phyloP scores from a whole-genome alignment of 805 yeast species.

The Monosporozyma solicola region DNA sequence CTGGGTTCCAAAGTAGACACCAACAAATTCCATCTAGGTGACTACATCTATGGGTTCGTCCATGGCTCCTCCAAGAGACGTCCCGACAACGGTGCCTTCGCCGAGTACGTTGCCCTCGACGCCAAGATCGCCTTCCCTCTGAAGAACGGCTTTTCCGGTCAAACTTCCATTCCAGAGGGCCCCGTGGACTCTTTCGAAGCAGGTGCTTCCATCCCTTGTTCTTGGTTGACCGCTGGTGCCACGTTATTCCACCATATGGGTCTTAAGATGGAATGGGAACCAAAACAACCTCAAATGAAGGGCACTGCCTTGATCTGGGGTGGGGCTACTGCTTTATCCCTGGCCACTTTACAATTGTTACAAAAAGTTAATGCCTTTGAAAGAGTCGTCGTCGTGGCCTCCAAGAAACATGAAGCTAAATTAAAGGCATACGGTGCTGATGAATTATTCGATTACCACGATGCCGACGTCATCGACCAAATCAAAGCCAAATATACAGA shows the following conservation, averaged over 20 bases:
- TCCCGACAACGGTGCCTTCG: constrained; percentile 47
- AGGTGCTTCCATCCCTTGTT: constrained; percentile 51
- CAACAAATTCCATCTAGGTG: constrained; percentile 38
- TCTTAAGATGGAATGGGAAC: constrained; percentile 15
- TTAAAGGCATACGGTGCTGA: constrained; percentile 41
- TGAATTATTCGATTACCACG: constrained; percentile 39
- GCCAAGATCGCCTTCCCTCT: constrained; percentile 14
- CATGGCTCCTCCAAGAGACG: constrained; percentile 40
- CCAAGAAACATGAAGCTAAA: constrained; percentile 34
- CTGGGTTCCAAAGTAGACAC: constrained; percentile 33
- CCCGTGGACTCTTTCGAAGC: constrained; percentile 44
- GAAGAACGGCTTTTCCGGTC: constrained; percentile 4
- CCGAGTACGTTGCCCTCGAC: constrained; percentile 41
- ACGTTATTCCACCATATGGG: constrained; percentile 26
- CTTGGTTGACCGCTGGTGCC: constrained; percentile 40
- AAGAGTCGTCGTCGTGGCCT: constrained; percentile 40
- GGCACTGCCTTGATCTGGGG: constrained; percentile 47
- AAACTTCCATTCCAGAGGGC: constrained; percentile 17
- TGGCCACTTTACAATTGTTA: constrained; percentile 47
- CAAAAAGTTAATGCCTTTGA: constrained; percentile 33
- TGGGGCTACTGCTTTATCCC: constrained; percentile 60
- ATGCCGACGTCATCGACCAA: constrained; percentile 35
- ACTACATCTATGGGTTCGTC: constrained; percentile 41
- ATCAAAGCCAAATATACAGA: constrained; percentile 28
- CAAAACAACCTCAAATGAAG: constrained; percentile 21